Conservation (phyloP, 2,329 filamentous ascomycete species). For the Rosellinia necatrix region DNA sequence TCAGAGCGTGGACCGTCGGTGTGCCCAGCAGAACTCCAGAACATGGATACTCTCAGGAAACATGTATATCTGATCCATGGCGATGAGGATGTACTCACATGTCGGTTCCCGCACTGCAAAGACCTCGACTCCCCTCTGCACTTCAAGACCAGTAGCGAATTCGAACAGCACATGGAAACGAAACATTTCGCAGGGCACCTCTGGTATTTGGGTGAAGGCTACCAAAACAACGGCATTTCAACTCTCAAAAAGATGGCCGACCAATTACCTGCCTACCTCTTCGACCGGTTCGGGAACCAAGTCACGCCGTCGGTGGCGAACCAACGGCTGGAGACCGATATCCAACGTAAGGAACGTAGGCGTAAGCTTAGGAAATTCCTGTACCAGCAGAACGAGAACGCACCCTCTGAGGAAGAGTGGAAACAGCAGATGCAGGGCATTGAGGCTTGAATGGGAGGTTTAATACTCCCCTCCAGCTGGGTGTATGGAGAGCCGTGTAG, state of each 20-base stretch:
- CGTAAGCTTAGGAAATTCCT: slow-evolving; percentile 51
- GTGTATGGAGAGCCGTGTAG: too few relatives aligned
- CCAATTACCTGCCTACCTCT: slow-evolving; percentile 54
- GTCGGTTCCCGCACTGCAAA: slow-evolving; percentile 50
- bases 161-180: slow-evolving; percentile 57
- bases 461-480: too few relatives aligned
- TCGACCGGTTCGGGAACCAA: slow-evolving; percentile 57
- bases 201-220: slow-evolving; percentile 66
- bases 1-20: slow-evolving; percentile 22
- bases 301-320: slow-evolving; percentile 62
- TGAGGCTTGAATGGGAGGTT: too few relatives aligned
- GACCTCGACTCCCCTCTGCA: slow-evolving; percentile 24
- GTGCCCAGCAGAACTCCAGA: slow-evolving; percentile 65
- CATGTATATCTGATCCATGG: slow-evolving; percentile 59
- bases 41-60: slow-evolving; percentile 60
- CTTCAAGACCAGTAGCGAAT: slow-evolving; percentile 38
- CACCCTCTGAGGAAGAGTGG: slow-evolving; percentile 49
- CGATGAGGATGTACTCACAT: slow-evolving; percentile 33
- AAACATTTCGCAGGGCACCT: slow-evolving; percentile 57
- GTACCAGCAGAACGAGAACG: slow-evolving; percentile 50
- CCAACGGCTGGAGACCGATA: slow-evolving; percentile 55
- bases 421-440: slow-evolving; percentile 37
- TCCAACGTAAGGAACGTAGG: slow-evolving; percentile 51
- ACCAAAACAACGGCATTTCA: slow-evolving; percentile 47
- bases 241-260: slow-evolving; percentile 29